Base-by-base conservation (phyloP, 371 early-diverging fungal genomes). In the Chytridium lagenaria region DNA sequence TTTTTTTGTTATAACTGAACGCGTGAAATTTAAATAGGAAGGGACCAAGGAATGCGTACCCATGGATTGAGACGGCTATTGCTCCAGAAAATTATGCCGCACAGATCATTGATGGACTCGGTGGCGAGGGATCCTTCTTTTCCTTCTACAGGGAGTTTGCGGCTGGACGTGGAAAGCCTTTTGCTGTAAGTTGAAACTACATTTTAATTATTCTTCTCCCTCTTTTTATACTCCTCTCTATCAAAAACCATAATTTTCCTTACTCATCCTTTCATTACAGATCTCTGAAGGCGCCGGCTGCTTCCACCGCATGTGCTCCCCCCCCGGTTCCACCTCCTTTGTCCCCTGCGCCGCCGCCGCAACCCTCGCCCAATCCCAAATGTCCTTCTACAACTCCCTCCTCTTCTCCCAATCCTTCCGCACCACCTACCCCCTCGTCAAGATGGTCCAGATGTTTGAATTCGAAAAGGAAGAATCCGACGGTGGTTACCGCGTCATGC, bases 381-480 rank as follows among this genome's bases (percentile, higher is more conserved):
- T 40, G 68, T 23, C 31, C 51, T 68, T 49, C 51, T 68, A 19
- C 15, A 51, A 68, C 68, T 19, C 26, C 7, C 26, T 68, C 26
- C 68, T 77, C 23, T 66, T 66, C 49, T 37, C 37, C 59, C 59
- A 30, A 26, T 33, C 50, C n/a, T 73, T 71, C 36, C 33, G 38
- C 40, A 66, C 50, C 19, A 7, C 36, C 31, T 70, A 70, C 61
- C 77, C 77, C 0, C 50, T 66, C 1, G 2, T 73, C 30, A 61
- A 67, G 31, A 69, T 65, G 0, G 73, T 63, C 1, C 38, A 70
- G 50, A 65, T 77, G 28, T 77, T 77, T 49, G 77, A 77, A 22
- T 69, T 50, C 33, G 39, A 68, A n/a, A 76, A 75, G 59, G 40
- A 67, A 40, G 75, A 66, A 39, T 26, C 38, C n/a, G 50, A 57